Evolutionary conservation across 352 stramenopile species (phyloP), one percentile per base, ranked within the genome.

Genomic region (Nothophytophthora sp.): DNA sequence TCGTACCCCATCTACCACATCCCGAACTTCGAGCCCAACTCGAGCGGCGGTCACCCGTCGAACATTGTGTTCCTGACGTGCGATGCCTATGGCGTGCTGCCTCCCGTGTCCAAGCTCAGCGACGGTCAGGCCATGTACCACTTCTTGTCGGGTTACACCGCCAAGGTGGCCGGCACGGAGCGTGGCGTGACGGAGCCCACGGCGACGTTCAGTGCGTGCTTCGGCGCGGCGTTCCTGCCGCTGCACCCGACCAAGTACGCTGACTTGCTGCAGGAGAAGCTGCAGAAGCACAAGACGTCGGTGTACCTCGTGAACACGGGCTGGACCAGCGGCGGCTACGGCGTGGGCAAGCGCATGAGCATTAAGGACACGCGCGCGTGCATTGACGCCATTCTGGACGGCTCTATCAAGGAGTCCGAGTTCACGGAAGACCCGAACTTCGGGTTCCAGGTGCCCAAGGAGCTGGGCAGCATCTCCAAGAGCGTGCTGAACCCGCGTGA

Each of bases 1-100:
- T 98, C 92, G n/a, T 99, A 99, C 75, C 96, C 96, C n/a, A 98
- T 99, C 71, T 96, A 98, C 70, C 96, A 99, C 81, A 99, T 99
- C 81, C 79, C 90, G 40, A 97, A 97, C 76, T 93, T 97, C 72
- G 90, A 96, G 59, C 69, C 71, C 33, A 80, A 53, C 25, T 92
- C 77, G 52, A 92, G 78, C 63, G 96, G 95, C 34, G 91, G 88
- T 36, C 96, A 99, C 76, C 96, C 97, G 50, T 92, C 96, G 28
- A 97, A 97, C 64, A 92, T 99, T 46, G 95, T 99, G 41, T 99
- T 99, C 81, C 82, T 99, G 27, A 98, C 95, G 36, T 98, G 94
- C 69, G 97, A 99, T 73, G 97, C 96, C 32, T 99, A 98, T 77
- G 97, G 97, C 45, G 96, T 99, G 32, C 71, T 99, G 30, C 97